Conservation (phyloP, 164 flowering plant genomes). For the Cinnamomum chago region DNA sequence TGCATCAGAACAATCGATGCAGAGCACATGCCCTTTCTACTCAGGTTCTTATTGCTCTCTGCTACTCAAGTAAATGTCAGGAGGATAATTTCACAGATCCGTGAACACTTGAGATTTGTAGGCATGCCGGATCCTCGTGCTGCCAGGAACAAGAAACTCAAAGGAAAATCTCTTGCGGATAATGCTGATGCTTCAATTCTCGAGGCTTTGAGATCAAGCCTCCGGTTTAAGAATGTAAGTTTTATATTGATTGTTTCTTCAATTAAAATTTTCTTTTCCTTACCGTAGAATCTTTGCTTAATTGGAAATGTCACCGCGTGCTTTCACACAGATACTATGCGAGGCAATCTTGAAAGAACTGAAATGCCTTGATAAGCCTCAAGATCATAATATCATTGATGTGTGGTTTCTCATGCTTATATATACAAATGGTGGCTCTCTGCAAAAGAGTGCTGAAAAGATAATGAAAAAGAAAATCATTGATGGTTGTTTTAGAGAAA, state of each 20-base stretch:
- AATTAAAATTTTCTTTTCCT: not conserved
- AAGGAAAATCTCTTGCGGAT: conserved; percentile 51
- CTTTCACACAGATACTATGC: conserved; percentile 19
- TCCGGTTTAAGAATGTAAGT: conserved; percentile 68
- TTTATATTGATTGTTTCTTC: not conserved
- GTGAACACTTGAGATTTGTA: conserved; percentile 58
- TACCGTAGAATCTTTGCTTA: not conserved
- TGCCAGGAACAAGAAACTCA: conserved; percentile 39
- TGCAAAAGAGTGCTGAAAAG: conserved; percentile 54
- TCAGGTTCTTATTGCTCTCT: conserved; percentile 68
- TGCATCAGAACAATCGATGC: conserved; percentile 65
- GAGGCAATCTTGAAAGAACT: conserved; percentile 70
- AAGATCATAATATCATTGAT: conserved; percentile 74
- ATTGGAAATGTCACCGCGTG: not conserved
- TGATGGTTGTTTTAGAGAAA: conserved; percentile 49
- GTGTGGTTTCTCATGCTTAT: conserved; percentile 75
- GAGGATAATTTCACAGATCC: conserved; percentile 62
- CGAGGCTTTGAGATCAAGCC: conserved; percentile 67
- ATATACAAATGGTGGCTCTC: conserved; percentile 53
- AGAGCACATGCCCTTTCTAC: conserved; percentile 65
- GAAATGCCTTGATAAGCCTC: conserved; percentile 47
- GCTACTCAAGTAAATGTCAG: conserved; percentile 56
- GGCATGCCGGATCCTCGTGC: conserved; percentile 32
- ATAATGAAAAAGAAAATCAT: conserved; percentile 61
- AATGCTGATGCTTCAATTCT: conserved; percentile 57